phyloP scores from a whole-genome alignment of 108 stramenopile genomes.

The Cyclotella sp. region DNA sequence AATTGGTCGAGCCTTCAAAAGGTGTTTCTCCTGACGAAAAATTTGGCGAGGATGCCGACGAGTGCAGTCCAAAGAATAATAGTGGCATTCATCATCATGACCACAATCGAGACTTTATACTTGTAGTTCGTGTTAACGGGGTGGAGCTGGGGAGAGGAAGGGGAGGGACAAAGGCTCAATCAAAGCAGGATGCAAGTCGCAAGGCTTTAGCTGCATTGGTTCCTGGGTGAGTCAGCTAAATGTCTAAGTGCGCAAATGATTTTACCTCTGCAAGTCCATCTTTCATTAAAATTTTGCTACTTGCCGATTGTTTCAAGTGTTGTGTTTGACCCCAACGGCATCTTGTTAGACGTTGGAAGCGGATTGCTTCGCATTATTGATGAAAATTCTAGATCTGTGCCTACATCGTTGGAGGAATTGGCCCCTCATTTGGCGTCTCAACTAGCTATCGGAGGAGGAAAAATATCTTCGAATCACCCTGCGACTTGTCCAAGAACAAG shows the following conservation, averaged over 20 bases:
- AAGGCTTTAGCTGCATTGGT: slow-evolving; percentile 67
- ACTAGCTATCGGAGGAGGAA: slow-evolving; percentile 65
- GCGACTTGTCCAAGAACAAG: slow-evolving; percentile 1
- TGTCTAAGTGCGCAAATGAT: neutral
- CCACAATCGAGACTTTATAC: slow-evolving; percentile 51
- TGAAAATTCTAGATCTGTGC: slow-evolving; percentile 22
- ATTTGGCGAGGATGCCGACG: neutral
- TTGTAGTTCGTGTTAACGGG: slow-evolving; percentile 65
- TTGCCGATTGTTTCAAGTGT: slow-evolving; percentile 20
- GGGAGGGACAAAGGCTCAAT: slow-evolving; percentile 68
- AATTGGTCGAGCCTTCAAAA: slow-evolving; percentile 11
- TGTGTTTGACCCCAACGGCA: slow-evolving; percentile 71
- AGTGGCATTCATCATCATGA: neutral
- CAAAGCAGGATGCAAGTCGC: slow-evolving; percentile 81
- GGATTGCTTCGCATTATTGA: slow-evolving; percentile 17
- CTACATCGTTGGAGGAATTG: slow-evolving; percentile 50
- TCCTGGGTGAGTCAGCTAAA: slow-evolving; percentile 47
- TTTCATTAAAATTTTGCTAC: neutral
- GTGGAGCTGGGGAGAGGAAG: slow-evolving; percentile 70
- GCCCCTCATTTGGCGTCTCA: slow-evolving; percentile 76
- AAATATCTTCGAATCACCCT: neutral
- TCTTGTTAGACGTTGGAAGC: slow-evolving; percentile 55
- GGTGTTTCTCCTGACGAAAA: neutral
- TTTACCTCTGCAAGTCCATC: neutral
- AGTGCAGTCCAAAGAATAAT: neutral